Percentiles rank a stretch among this genome's conserved stretches.
Conservation (phyloP, 208 protist species). For the Acanthamoeba triangularis region DNA sequence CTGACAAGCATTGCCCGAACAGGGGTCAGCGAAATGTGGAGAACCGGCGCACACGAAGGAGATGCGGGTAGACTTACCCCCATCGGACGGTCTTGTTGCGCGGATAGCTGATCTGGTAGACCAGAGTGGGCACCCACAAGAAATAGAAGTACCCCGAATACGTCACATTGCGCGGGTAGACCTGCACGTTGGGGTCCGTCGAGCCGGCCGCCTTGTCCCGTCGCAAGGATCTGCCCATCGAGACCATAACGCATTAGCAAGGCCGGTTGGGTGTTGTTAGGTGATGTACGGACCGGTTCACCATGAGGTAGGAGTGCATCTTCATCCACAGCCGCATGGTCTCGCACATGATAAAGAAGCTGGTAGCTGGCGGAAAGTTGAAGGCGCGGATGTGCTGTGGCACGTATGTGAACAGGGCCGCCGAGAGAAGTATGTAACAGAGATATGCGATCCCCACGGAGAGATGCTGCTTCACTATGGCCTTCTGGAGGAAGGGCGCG, state of each 20-base stretch:
- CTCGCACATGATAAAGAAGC: constrained; percentile 59
- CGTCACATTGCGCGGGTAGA: constrained; percentile 67
- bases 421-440: constrained; percentile 54
- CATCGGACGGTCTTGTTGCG: constrained; percentile 66
- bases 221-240: not conserved
- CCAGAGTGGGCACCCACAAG: constrained; percentile 46
- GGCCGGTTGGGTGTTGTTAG: too few relatives aligned
- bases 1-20: not conserved
- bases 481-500: constrained; percentile 58
- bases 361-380: constrained; percentile 60
- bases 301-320: constrained; percentile 77
- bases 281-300: not conserved
- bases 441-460: constrained; percentile 25
- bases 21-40: too few relatives aligned
- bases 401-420: constrained; percentile 5
- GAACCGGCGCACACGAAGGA: not conserved
- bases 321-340: constrained; percentile 74
- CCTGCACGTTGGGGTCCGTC: constrained; percentile 18
- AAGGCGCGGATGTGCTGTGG: constrained; percentile 18
- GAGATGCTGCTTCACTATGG: constrained; percentile 21
- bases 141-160: constrained; percentile 68
- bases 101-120: constrained; percentile 73
- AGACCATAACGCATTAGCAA: not conserved
- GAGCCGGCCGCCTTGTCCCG: constrained; percentile 12
- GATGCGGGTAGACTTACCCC: not conserved